Base-by-base conservation (phyloP, 108 stramenopile species). In the Hondaea fermentalgiana region DNA sequence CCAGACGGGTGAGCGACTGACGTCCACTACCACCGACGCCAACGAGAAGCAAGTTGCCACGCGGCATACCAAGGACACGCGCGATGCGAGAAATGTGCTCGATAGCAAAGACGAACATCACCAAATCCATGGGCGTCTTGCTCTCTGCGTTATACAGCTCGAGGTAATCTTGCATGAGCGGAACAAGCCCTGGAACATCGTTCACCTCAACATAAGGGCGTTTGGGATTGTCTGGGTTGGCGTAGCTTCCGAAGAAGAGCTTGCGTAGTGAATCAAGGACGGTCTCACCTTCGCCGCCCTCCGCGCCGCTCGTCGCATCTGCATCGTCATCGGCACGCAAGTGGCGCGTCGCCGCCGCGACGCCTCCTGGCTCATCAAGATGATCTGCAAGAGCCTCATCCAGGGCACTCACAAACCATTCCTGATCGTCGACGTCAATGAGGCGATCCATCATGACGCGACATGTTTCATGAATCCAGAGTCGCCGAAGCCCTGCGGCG, bases 121-220 rank as follows among this genome's bases (percentile, higher is more conserved):
- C 90, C 69, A 91, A 28, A 23, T 94, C 92, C 94, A 94, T 94
- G 44, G 94, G 94, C 55, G 89, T 94, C 35, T 92, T 90, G 72
- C 90, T 91, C 58, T 89, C 87, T 12, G 91, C 89, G 91, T 95
- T 95, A 89, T 90, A 94, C 71, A 94, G 91, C 28, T 53, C 89
- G 23, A 95, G 90, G 69, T 88, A 93, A 3, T 72, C 87, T 44
- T 92, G 92, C 90, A 94, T 93, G 28, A 59, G 89, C 16, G 12
- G 64, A 59, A 91, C 87, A 42, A 95, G 91, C 57, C 60, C 88
- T 51, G 45, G 44, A 29, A 93, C 29, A 29, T 94, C 93, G 16
- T 51, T 45, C 42, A 92, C 91, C 64, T 95, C 94, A 14, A 90
- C 91, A 83, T 95, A 95, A 8, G 92, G 90, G 12, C 76, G 42